Evolutionary conservation across 2,329 filamentous ascomycete genomes (phyloP).

Genomic region (Cytospora schulzeri): DNA sequence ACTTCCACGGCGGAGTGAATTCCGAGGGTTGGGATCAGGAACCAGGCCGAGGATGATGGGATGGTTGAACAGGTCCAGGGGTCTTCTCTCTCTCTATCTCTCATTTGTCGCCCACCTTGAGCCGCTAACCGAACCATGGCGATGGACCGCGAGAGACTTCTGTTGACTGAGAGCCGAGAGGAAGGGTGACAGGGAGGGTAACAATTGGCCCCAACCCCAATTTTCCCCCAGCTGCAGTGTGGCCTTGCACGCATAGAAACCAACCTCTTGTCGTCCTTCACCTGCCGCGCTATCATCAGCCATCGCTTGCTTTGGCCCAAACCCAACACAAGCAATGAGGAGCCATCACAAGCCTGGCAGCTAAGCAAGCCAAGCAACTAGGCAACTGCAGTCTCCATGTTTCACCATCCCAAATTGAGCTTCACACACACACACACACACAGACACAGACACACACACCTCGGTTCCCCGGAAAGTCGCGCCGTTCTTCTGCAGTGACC

Average conservation of each 20-base stretch:
- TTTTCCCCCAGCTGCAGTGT: neutral
- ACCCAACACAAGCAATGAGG: neutral
- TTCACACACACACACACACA: too few species aligned
- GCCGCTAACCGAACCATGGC: neutral
- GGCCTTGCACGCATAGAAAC: neutral
- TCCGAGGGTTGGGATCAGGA: neutral
- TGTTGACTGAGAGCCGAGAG: too few species aligned
- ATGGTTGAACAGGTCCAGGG: neutral
- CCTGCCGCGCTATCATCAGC: constrained; percentile 1
- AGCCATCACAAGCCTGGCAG: neutral
- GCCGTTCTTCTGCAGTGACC: constrained; percentile 3
- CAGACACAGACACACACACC: neutral
- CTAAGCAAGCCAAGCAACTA: neutral
- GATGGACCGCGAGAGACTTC: neutral
- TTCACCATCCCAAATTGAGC: constrained; percentile 1
- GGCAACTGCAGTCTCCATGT: constrained; percentile 9
- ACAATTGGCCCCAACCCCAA: neutral
- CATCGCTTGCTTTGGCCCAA: neutral
- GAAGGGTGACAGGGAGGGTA: neutral
- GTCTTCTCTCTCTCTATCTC: neutral
- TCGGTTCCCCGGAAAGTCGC: constrained; percentile 10
- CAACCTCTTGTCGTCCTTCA: neutral
- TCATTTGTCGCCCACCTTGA: constrained; percentile 8
- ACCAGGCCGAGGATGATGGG: neutral
- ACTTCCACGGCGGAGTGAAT: constrained; percentile 8